Evolutionary conservation across 192 early-diverging fungal genomes (phyloP), one percentile per base, ranked within the genome.

Genomic region (Coemansia sp.): DNA sequence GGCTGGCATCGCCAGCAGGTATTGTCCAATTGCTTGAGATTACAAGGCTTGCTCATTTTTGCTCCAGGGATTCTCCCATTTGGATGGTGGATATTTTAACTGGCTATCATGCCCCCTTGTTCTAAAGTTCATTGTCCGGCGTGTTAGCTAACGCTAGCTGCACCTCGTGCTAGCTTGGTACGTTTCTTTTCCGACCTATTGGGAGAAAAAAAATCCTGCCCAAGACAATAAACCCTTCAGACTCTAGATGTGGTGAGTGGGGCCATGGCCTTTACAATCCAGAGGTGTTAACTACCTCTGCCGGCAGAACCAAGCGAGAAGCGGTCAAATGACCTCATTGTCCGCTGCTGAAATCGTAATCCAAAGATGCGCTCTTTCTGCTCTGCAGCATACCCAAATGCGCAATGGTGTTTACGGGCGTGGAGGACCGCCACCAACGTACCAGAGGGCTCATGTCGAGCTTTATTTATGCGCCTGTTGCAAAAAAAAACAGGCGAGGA

Each of bases 261-360:
- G 16, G 5, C 39, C 39, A 40, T 16, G 14, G 39, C 18, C 18
- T 18, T 45, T 45, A n/a, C 42, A 18, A 20, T 45, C 20, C 42
- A 45, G 20, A 40, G 45, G 18, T 18, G 10, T 3, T 50, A 14
- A 28, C 26, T 16, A 53, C 26, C 26, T 16, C 5, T 53, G 50
- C 26, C 31, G 23, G 50, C 50, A 58, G 33, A 58, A 58, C 56
- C 56, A 58, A 58, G 56, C 34, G 20, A 9, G 56, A 58, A 58
- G 56, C 34, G 9, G 34, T 58, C 56, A 58, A 58, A n/a, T 58
- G 56, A 58, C 34, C 34, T 58, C 35, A 58, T 56, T 56, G 53
- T 56, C 33, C 53, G 14, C 0, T 11, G 31, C 7, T 18, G 14
- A 8, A 50, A 23, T 13, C 3, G 46, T 13, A 50, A 50, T 50